Conservation (phyloP, 441 rosid genomes). For the Populus hybrid region DNA sequence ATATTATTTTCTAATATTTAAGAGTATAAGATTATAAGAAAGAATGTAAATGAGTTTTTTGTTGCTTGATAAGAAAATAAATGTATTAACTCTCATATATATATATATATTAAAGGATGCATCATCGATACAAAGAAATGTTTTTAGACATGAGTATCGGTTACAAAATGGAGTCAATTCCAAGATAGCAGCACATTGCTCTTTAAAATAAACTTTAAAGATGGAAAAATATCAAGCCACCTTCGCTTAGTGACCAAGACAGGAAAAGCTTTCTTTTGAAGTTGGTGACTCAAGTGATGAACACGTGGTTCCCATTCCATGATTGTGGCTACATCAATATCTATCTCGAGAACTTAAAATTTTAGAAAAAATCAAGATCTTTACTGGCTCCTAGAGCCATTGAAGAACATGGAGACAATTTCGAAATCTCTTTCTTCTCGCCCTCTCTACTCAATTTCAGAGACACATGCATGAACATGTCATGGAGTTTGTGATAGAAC, state of each 20-base stretch:
- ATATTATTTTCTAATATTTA: too few relatives aligned
- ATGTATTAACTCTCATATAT: too few relatives aligned
- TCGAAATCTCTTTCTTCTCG: background rate
- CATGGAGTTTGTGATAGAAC: background rate
- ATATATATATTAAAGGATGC: too few relatives aligned
- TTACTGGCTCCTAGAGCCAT: background rate
- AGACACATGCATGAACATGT: conserved; percentile 22
- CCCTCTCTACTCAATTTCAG: conserved; percentile 1
- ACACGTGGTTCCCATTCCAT: conserved; percentile 17
- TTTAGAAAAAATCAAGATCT: background rate
- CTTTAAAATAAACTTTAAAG: background rate
- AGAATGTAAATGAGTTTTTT: too few relatives aligned
- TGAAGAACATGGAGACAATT: conserved; percentile 16
- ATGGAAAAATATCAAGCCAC: background rate
- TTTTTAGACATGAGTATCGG: too few relatives aligned
- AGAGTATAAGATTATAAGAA: too few relatives aligned
- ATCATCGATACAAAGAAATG: too few relatives aligned
- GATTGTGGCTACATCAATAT: conserved; percentile 1
- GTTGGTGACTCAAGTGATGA: background rate
- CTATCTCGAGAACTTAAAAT: background rate
- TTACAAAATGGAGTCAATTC: too few relatives aligned
- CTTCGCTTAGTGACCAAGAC: background rate
- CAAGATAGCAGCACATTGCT: background rate
- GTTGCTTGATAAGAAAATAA: too few relatives aligned
- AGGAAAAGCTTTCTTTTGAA: background rate